Base-by-base conservation (phyloP, 805 yeast species). In the Candida khao-thaluensis region DNA sequence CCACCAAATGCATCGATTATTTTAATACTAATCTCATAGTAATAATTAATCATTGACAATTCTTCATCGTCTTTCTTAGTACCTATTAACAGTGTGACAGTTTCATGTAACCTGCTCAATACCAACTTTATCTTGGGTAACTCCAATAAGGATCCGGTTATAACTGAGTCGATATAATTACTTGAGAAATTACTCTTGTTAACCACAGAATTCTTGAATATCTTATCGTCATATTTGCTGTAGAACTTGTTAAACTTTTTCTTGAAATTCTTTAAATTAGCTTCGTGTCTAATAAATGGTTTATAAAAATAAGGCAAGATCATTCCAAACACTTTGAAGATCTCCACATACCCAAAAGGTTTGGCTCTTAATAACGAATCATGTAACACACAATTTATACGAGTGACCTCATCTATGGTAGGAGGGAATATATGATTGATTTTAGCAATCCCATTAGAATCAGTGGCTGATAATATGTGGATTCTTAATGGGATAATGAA, bases 281-380 rank as follows among this genome's bases (percentile, higher is more conserved):
- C 96, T 60, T 90, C 95, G 60, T 91, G 97, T 41, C 97, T 72
- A 71, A 89, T 86, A 51, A 85, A 86, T 0, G 97, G 95, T 54
- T 89, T 86, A 64, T 86, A 91, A 57, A 89, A 91, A 58, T 87
- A 88, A 0, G 97, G 96, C 11, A 91, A 72, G 0, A 93, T 81
- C 37, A 79, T 73, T 3, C 89, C 93, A 54, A 95, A 77, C 0
- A 91, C 95, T 45, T 77, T 81, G 43, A 91, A 60, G 3, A 87
- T 70, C 59, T 91, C 97, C 37, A 74, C 72, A 36, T 83, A 76
- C 2, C 96, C 96, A 54, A 60, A 77, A 0, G 81, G 77, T 2
- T 67, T 53, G 0, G 97, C 91, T 11, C 74, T 60, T 42, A 77
- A 76, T 40, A 91, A 62, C 16, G 93, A 78, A 49, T 85, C 95